Base-by-base conservation (phyloP, 192 early-diverging fungal genomes). In the Coemansia sp. region DNA sequence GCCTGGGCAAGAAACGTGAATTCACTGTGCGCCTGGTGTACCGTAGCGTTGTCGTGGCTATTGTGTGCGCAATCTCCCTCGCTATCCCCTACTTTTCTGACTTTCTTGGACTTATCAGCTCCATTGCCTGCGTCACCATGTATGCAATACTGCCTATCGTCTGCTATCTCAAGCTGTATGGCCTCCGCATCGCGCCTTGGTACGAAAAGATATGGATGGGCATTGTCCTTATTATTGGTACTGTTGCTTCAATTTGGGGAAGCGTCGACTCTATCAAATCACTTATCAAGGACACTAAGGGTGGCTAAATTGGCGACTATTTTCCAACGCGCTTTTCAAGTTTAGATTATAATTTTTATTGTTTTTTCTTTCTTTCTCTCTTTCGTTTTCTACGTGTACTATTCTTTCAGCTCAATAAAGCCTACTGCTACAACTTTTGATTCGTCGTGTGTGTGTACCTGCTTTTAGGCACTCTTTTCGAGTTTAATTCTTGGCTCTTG, bases 51-150 rank as follows among this genome's bases (percentile, higher is more conserved):
- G 75, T 89, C 8, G 68, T 87, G 14, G 67, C 74, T 1, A 15
- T 74, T 0, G 66, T 85, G n/a, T 72, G 73, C 14, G 73, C 68
- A 1, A 60, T 88, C 23, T 81, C 87, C 3, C 59, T 86, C 19
- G 81, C 73, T 20, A 78, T 90, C 13, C 87, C 88, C 6, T 88
- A 75, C 67, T 90, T 92, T 61, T 72, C 86, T 9, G 90, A 90
- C 58, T 77, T 89, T 23, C 34, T 92, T 71, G 77, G 80, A 13
- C 77, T 92, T 2, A 66, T 92, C 46, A 89, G 90, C 24, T 81
- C 88, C 0, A 65, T 90, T 33, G 79, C 85, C 26, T 87, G 83
- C 47, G 82, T 79, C 34, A 63, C 78, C 4, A 71, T 92, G 34
- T 83, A 85, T 24, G 88, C 86, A 42, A 77, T 89, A 9, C 59